Evolutionary conservation across 2,329 filamentous ascomycete genomes (phyloP).

Genomic region (Trichoderma hamatum): DNA sequence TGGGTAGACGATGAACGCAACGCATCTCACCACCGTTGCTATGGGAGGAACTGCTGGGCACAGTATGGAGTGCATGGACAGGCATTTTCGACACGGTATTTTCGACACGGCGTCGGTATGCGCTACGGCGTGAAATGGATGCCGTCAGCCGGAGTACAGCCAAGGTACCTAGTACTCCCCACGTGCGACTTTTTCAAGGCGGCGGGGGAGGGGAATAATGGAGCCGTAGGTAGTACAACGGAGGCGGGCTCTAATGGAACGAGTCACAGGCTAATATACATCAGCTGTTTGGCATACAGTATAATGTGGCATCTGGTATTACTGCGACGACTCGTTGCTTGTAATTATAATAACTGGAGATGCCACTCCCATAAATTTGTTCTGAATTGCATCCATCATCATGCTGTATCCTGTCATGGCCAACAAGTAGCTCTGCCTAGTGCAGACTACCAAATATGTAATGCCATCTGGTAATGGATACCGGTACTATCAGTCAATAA

Average conservation of each 20-base stretch:
- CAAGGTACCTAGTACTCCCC: not conserved
- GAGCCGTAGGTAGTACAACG: too few relatives aligned
- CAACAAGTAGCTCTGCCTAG: not conserved
- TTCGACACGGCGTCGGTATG: not conserved
- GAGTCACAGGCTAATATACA: not conserved
- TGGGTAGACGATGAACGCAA: not conserved
- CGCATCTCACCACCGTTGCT: not conserved
- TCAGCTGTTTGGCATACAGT: not conserved
- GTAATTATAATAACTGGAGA: not conserved
- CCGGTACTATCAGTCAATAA: not conserved
- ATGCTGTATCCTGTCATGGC: not conserved
- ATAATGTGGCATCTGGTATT: not conserved
- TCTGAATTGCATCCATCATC: not conserved
- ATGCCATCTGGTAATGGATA: not conserved
- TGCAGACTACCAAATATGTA: not conserved
- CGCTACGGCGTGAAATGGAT: not conserved
- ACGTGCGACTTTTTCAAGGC: not conserved
- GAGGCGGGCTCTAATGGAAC: too few relatives aligned
- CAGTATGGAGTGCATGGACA: not conserved
- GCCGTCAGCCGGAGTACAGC: not conserved
- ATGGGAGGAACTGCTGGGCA: not conserved
- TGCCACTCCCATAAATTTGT: too few relatives aligned
- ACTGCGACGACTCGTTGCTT: not conserved
- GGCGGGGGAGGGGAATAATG: not conserved
- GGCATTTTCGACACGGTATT: not conserved